phyloP scores from a whole-genome alignment of 805 yeast genomes.

The Candida ipomoeae region DNA sequence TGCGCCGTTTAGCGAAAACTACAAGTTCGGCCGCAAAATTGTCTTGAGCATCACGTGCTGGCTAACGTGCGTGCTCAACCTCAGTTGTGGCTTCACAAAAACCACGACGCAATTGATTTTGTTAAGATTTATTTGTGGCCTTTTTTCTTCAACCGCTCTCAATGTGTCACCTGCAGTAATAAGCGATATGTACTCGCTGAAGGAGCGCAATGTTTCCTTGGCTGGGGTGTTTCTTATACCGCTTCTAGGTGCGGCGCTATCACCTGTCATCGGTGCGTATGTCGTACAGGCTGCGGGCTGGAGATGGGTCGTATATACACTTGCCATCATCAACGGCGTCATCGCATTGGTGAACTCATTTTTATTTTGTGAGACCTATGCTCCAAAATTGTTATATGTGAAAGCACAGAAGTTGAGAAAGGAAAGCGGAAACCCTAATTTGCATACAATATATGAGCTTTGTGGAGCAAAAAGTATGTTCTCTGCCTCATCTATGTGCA shows the following conservation, averaged over 20 bases:
- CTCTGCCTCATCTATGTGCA: conserved; percentile 22
- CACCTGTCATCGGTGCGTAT: conserved; percentile 36
- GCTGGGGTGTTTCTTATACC: conserved; percentile 38
- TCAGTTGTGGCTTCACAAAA: conserved; percentile 35
- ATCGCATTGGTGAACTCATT: conserved; percentile 30
- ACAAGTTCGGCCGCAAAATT: conserved; percentile 32
- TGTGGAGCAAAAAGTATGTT: conserved; percentile 23
- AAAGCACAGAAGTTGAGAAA: conserved; percentile 28
- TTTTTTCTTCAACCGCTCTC: conserved; percentile 36
- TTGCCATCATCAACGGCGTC: conserved; percentile 32
- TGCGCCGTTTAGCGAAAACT: conserved; percentile 38
- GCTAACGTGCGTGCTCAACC: conserved; percentile 31
- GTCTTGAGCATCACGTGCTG: conserved; percentile 33
- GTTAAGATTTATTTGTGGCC: conserved; percentile 33
- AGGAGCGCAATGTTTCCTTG: conserved; percentile 29
- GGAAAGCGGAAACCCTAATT: conserved; percentile 32
- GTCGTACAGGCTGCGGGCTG: conserved; percentile 29
- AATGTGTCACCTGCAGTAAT: conserved; percentile 39
- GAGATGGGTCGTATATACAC: conserved; percentile 37
- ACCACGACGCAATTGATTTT: conserved; percentile 31
- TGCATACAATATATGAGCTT: conserved; percentile 37
- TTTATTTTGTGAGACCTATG: conserved; percentile 32
- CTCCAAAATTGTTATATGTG: conserved; percentile 29
- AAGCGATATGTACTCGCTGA: conserved; percentile 34
- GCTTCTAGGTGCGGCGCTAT: conserved; percentile 35